phyloP scores from a whole-genome alignment of 805 yeast species.

The Komagataella ulmi region DNA sequence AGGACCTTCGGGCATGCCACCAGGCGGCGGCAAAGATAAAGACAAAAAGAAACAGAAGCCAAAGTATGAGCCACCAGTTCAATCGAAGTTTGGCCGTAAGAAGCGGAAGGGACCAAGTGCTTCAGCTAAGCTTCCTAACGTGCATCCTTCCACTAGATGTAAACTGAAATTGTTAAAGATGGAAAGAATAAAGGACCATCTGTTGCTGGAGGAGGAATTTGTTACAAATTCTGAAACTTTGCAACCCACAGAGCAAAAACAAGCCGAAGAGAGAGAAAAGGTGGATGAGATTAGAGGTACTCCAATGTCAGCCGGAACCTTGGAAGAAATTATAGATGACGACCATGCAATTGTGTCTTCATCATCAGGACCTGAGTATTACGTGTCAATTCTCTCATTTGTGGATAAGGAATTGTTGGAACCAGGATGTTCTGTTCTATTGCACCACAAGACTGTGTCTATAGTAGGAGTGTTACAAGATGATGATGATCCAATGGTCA shows the following conservation, averaged over 20 bases:
- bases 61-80: conserved; percentile 97
- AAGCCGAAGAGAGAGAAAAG: conserved; percentile 90
- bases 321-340: conserved; percentile 95
- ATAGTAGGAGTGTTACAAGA: conserved; percentile 98
- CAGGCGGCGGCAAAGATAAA: conserved; percentile 13
- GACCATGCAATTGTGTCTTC: conserved; percentile 97
- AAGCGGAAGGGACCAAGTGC: conserved; percentile 89
- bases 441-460: conserved; percentile 92
- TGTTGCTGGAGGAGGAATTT: conserved; percentile 88
- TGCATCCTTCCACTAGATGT: conserved; percentile 88
- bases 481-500: conserved; percentile 96
- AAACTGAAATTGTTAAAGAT: conserved; percentile 80
- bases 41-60: conserved; percentile 70
- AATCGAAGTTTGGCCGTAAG: conserved; percentile 85
- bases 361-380: conserved; percentile 93
- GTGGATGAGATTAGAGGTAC: conserved; percentile 93
- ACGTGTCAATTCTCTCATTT: conserved; percentile 89
- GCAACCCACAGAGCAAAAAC: conserved; percentile 93
- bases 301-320: conserved; percentile 92
- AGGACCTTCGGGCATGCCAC: conserved; percentile 9
- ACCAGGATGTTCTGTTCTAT: conserved; percentile 91
- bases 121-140: conserved; percentile 71
- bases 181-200: conserved; percentile 94
- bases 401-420: conserved; percentile 93
- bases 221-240: conserved; percentile 89